A percentile compares a stretch with the other conserved stretches of the same genome.
Evolutionary conservation across 116 monocot species (phyloP).

Genomic region (Trichopus zeylanicus): DNA sequence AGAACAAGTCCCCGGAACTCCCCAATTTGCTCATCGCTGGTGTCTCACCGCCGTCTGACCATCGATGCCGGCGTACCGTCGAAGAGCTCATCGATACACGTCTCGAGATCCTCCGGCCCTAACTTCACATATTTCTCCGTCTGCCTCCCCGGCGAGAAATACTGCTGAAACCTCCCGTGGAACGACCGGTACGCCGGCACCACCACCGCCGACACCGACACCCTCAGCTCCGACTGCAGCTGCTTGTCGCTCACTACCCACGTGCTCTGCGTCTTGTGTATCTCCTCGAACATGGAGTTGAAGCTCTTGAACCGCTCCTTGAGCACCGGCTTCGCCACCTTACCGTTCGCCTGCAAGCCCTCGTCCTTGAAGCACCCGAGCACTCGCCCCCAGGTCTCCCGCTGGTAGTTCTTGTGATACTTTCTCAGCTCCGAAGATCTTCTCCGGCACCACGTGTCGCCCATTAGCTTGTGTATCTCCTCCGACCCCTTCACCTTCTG

Average conservation of each 20-base stretch:
- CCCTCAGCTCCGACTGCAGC: conserved; percentile 65
- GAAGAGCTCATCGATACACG: conserved; percentile 57
- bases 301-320: conserved; percentile 70
- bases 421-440: conserved; percentile 50
- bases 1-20: no score
- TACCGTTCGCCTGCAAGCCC: conserved; percentile 28
- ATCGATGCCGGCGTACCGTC: conserved; percentile 33
- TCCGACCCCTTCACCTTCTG: no score
- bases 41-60: conserved; percentile 26
- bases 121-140: conserved; percentile 73
- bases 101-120: conserved; percentile 52
- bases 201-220: conserved; percentile 55
- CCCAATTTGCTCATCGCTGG: no score
- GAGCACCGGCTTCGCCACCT: conserved; percentile 43
- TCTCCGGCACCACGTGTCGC: conserved; percentile 51
- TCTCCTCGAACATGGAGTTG: conserved; percentile 59
- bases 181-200: conserved; percentile 63
- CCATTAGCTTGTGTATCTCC: conserved; percentile 46
- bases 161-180: conserved; percentile 47
- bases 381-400: conserved; percentile 62
- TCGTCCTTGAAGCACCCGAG: conserved; percentile 51
- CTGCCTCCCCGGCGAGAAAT: conserved; percentile 50
- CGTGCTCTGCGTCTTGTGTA: conserved; percentile 54
- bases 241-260: conserved; percentile 73
- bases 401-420: conserved; percentile 65